Conservation (phyloP, 208 protist genomes). For the Trypanosoma caninum region DNA sequence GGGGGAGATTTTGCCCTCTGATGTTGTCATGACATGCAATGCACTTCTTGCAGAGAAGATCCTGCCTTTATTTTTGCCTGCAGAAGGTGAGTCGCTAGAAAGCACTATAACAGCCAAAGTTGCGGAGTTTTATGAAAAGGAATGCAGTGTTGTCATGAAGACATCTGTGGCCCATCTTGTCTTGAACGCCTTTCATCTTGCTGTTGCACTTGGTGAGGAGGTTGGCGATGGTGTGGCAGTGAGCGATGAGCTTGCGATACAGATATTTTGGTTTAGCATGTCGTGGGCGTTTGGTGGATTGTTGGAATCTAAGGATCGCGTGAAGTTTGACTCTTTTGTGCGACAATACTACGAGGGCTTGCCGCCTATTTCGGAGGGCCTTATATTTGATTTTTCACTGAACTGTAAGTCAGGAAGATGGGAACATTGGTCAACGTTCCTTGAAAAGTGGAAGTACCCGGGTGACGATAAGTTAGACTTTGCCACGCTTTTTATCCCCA, state of each 20-base stretch:
- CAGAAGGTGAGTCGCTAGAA: slow-evolving; percentile 37
- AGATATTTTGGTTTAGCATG: slow-evolving; percentile 94
- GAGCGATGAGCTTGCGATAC: slow-evolving; percentile 79
- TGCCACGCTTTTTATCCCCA: slow-evolving; percentile 95
- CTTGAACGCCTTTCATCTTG: slow-evolving; percentile 91
- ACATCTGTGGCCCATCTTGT: slow-evolving; percentile 85
- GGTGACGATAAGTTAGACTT: slow-evolving; percentile 92
- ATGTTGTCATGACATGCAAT: slow-evolving; percentile 76
- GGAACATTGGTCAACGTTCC: slow-evolving; percentile 80
- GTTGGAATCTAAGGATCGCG: slow-evolving; percentile 92
- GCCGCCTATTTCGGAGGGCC: slow-evolving; percentile 68
- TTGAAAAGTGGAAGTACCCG: slow-evolving; percentile 93
- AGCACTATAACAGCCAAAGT: slow-evolving; percentile 58
- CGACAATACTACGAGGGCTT: slow-evolving; percentile 52
- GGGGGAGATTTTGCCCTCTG: slow-evolving; percentile 74
- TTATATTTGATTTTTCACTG: slow-evolving; percentile 94
- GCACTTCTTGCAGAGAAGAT: slow-evolving; percentile 79
- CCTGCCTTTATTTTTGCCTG: slow-evolving; percentile 67
- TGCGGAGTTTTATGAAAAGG: slow-evolving; percentile 85
- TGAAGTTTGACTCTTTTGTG: slow-evolving; percentile 92
- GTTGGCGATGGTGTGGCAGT: slow-evolving; percentile 72
- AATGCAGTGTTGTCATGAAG: slow-evolving; percentile 86
- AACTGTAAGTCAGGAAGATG: slow-evolving; percentile 90
- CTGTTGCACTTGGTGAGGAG: slow-evolving; percentile 85
- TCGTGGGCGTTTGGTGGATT: slow-evolving; percentile 94